Percentiles rank a stretch among this genome's conserved stretches.
phyloP scores from a whole-genome alignment of 2,329 filamentous ascomycete genomes.

The Penicillium glabrum region DNA sequence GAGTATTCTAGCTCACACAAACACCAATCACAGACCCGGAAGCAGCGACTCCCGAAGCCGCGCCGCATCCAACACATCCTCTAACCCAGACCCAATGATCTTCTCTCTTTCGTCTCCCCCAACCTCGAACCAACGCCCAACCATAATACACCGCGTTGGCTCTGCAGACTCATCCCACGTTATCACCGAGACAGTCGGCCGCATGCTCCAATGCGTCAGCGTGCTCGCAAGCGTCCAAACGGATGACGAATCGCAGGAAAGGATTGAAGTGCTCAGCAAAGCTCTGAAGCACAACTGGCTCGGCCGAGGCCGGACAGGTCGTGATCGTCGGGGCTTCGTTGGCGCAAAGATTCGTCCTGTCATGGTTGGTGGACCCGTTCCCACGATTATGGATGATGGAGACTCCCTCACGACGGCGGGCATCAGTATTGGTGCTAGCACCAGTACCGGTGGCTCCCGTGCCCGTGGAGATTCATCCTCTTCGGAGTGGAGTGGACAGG shows the following conservation, averaged over 20 bases:
- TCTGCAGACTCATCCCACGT: constrained; percentile 55
- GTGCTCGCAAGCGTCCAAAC: constrained; percentile 77
- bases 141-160: constrained; percentile 33
- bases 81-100: constrained; percentile 45
- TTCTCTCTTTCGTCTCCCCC: constrained; percentile 44
- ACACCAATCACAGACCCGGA: constrained; percentile 11
- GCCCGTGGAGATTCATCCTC: constrained; percentile 23
- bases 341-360: constrained; percentile 57
- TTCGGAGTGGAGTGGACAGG: constrained; percentile 24
- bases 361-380: constrained; percentile 26
- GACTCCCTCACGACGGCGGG: constrained; percentile 24
- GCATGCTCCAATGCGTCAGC: constrained; percentile 95
- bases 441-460: constrained; percentile 21
- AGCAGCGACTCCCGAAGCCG: constrained; percentile 59
- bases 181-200: constrained; percentile 92
- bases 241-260: constrained; percentile 70
- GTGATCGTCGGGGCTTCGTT: constrained; percentile 87
- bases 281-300: constrained; percentile 97
- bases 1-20: constrained; percentile 29
- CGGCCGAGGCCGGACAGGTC: constrained; percentile 80
- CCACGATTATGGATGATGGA: constrained; percentile 24
- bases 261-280: constrained; percentile 79
- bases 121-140: constrained; percentile 26
- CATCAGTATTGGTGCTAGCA: constrained; percentile 24
- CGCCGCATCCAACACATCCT: constrained; percentile 80